Percentiles rank a stretch among this genome's conserved stretches.
Evolutionary conservation across 305 asterid species (phyloP).

Genomic region (Nicotiana rustica): DNA sequence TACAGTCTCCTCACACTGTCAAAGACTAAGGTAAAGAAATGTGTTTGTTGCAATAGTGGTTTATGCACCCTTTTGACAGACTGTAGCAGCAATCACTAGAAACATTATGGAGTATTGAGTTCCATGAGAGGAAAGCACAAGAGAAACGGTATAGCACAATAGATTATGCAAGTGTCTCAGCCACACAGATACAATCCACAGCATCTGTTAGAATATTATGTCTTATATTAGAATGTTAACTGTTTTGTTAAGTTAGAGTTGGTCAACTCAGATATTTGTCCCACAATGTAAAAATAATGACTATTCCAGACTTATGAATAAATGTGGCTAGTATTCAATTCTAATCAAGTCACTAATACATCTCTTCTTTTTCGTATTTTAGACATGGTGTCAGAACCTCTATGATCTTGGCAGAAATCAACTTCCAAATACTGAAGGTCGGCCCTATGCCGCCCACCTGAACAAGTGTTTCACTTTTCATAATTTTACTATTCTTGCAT

Average conservation of each 20-base stretch:
- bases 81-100: constrained; percentile 4
- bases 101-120: not conserved
- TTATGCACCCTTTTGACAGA: constrained; percentile 29
- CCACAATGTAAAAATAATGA: constrained; percentile 16
- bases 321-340: not conserved
- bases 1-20: not conserved
- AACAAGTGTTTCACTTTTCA: constrained; percentile 25
- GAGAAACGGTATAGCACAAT: constrained; percentile 21
- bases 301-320: not conserved
- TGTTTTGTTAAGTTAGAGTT: constrained; percentile 14
- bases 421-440: constrained; percentile 17
- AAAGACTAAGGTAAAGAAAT: not conserved
- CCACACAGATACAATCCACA: constrained; percentile 1
- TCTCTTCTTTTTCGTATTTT: not conserved
- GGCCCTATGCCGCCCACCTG: not conserved
- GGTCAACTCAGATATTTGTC: constrained; percentile 7
- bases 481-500: constrained; percentile 17
- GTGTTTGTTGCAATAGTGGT: not conserved
- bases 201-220: not conserved
- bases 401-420: constrained; percentile 15
- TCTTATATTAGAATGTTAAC: not conserved
- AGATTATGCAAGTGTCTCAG: constrained; percentile 30
- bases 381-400: not conserved
- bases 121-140: constrained; percentile 32
- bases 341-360: constrained; percentile 17